These are phyloP conservation scores for Amanita rubescens DNA, from an alignment of 768 basidiomycete species.

Conservation along the genomic window DNA sequence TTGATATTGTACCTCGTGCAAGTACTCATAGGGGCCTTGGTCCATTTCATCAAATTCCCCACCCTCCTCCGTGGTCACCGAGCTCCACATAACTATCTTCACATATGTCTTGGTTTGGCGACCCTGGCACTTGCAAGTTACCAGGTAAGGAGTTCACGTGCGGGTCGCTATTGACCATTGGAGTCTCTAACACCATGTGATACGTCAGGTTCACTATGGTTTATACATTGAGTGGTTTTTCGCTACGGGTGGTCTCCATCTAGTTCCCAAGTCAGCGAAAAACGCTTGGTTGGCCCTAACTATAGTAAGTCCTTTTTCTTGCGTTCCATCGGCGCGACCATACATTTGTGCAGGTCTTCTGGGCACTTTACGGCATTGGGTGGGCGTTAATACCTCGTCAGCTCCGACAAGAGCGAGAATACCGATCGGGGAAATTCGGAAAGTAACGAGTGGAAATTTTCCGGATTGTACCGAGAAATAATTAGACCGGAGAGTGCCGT, in stretches of 20 bases:
- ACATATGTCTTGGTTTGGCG: slow-evolving; percentile 44
- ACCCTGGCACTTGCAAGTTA: slow-evolving; percentile 49
- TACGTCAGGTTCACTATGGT: slow-evolving; percentile 39
- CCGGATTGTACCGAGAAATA: slow-evolving; percentile 6
- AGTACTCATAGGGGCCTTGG: slow-evolving; percentile 37
- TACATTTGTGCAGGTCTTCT: slow-evolving; percentile 33
- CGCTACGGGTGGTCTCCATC: slow-evolving; percentile 25
- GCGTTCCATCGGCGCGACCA: slow-evolving; percentile 1
- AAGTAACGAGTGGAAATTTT: slow-evolving; percentile 7
- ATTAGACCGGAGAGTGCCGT: not conserved
- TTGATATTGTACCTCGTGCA: slow-evolving; percentile 49
- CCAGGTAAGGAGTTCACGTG: slow-evolving; percentile 26
- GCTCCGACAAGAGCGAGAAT: slow-evolving; percentile 29
- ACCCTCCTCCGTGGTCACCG: slow-evolving; percentile 30
- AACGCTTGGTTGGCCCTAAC: slow-evolving; percentile 41
- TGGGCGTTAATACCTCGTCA: slow-evolving; percentile 39
- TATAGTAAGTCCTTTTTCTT: slow-evolving; percentile 22
- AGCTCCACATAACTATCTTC: slow-evolving; percentile 47
- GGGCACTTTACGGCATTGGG: slow-evolving; percentile 36
- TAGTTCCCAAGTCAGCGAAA: slow-evolving; percentile 31
- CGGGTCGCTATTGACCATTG: not conserved
- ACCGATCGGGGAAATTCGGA: slow-evolving; percentile 13
- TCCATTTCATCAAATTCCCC: slow-evolving; percentile 46
- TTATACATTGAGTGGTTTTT: slow-evolving; percentile 39
- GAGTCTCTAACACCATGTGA: not conserved